Evolutionary conservation across 1,139 yeast species (phyloP).

Genomic region (Pneumocystis carinii): DNA sequence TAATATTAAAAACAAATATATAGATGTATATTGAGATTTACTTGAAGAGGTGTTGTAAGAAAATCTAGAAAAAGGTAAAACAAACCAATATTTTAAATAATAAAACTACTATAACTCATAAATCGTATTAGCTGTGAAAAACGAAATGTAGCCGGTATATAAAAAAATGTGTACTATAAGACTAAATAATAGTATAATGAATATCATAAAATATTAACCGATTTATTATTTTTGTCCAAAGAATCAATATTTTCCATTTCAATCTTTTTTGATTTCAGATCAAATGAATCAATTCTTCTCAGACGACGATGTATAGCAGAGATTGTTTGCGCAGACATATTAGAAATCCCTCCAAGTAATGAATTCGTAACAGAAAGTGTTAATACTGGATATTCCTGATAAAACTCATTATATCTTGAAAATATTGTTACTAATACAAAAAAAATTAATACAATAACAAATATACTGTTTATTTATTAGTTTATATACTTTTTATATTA

Average conservation of each 20-base stretch:
- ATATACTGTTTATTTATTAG: background rate
- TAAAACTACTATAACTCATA: slow-evolving; percentile 5
- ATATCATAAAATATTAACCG: background rate
- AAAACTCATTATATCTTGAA: slow-evolving; percentile 5
- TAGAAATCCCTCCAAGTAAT: slow-evolving; percentile 8
- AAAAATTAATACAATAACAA: background rate
- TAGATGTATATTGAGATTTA: background rate
- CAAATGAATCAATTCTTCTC: background rate
- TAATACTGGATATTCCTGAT: slow-evolving; percentile 7
- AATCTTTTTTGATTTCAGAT: background rate
- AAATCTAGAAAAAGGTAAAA: background rate
- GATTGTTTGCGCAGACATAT: slow-evolving; percentile 9
- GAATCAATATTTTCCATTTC: background rate
- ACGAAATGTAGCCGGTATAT: slow-evolving; percentile 2
- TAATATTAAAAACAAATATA: background rate
- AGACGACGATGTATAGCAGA: background rate
- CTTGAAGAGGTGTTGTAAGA: slow-evolving; percentile 5
- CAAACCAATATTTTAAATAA: background rate
- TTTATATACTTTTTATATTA: background rate
- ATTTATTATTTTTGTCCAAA: background rate
- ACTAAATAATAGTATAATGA: background rate
- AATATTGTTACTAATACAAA: background rate
- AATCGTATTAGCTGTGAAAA: slow-evolving; percentile 8
- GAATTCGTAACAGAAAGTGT: slow-evolving; percentile 8
- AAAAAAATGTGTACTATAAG: background rate